phyloP scores from a whole-genome alignment of 2,329 filamentous ascomycete species.

The Talaromyces sp. region DNA sequence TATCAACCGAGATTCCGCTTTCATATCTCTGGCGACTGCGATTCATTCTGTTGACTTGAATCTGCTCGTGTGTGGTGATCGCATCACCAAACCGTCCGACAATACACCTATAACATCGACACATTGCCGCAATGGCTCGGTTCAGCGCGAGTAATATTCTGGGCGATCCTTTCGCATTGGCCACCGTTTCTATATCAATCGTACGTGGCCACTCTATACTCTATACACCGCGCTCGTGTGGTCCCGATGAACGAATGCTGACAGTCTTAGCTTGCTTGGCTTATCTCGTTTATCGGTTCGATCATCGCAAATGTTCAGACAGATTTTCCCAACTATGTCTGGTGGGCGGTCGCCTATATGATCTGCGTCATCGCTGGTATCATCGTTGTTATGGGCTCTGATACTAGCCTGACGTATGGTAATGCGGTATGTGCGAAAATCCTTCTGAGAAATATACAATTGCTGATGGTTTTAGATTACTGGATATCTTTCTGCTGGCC shows the following conservation, averaged over 20 bases:
- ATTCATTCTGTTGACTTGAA: neutral
- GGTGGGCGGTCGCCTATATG: conserved; percentile 88
- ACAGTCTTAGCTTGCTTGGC: conserved; percentile 74
- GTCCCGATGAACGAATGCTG: conserved; percentile 15
- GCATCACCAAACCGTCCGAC: neutral
- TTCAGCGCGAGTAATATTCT: conserved; percentile 85
- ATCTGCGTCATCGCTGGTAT: conserved; percentile 78
- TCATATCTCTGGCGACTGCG: neutral
- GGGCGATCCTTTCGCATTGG: conserved; percentile 92
- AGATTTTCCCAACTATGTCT: conserved; percentile 78
- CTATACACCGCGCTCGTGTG: neutral
- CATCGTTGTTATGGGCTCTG: conserved; percentile 76
- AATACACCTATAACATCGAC: conserved; percentile 11
- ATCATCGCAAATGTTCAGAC: conserved; percentile 64
- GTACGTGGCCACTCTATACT: conserved; percentile 56
- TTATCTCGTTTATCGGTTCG: conserved; percentile 85
- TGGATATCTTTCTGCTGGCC: conserved; percentile 76
- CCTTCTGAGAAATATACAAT: neutral
- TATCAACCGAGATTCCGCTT: neutral
- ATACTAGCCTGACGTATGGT: conserved; percentile 82
- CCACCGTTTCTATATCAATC: conserved; percentile 85
- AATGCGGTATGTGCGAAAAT: conserved; percentile 62
- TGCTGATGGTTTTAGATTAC: conserved; percentile 56
- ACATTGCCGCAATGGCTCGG: conserved; percentile 41
- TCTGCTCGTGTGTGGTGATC: neutral